Conservation (phyloP, 116 monocot genomes). For the Dioscorea cayenensis region DNA sequence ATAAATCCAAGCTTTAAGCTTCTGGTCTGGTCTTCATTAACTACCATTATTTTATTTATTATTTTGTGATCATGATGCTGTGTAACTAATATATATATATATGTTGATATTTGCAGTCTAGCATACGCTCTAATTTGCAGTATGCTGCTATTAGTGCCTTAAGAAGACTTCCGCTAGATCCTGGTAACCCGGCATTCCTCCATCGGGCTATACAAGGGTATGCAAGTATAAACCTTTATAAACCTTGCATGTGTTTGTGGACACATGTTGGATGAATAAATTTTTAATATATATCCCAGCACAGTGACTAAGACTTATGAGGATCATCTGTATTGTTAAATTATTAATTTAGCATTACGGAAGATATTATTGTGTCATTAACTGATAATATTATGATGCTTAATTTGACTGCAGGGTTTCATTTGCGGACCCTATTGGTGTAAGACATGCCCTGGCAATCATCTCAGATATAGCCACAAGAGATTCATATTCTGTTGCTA, state of each 20-base stretch:
- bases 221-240: not conserved
- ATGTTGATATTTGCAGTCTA: constrained; percentile 45
- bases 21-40: no score
- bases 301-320: not conserved
- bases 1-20: no score
- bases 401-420: constrained; percentile 53
- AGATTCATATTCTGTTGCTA: constrained; percentile 99
- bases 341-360: not conserved
- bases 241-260: no score
- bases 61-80: no score
- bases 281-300: not conserved
- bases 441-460: constrained; percentile 86
- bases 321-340: no score
- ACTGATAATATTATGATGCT: not conserved
- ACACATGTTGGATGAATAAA: no score
- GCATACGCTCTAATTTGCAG: constrained; percentile 82
- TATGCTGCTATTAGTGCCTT: constrained; percentile 94
- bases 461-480: constrained; percentile 78
- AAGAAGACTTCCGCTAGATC: constrained; percentile 98
- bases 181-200: constrained; percentile 98
- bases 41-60: no score
- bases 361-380: not conserved
- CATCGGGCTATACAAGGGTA: constrained; percentile 98
- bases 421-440: constrained; percentile 96
- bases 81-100: not conserved